phyloP scores from a whole-genome alignment of 768 basidiomycete genomes.

The Boletus pseudo-olivaceus region DNA sequence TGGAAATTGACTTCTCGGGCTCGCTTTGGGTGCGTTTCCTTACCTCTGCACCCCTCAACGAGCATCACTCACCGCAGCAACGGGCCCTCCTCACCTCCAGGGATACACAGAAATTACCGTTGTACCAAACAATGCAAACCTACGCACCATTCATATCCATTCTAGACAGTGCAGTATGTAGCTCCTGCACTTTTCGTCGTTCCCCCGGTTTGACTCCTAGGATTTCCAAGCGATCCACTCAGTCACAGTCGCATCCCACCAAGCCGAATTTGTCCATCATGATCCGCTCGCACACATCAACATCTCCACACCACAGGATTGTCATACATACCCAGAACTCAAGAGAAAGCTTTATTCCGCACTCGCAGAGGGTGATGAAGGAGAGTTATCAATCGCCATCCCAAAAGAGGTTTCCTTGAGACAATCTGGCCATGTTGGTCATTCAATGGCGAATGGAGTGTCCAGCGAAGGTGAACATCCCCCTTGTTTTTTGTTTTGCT shows the following conservation, averaged over 20 bases:
- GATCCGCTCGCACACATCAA: constrained; percentile 70
- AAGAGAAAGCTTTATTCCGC: constrained; percentile 92
- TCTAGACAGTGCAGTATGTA: constrained; percentile 82
- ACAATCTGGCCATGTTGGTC: constrained; percentile 48
- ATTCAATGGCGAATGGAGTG: constrained; percentile 36
- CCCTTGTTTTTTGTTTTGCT: not conserved
- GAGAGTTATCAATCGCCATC: constrained; percentile 88
- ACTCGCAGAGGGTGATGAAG: constrained; percentile 87
- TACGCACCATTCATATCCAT: constrained; percentile 84
- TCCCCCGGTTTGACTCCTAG: constrained; percentile 21
- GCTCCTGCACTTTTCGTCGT: constrained; percentile 7
- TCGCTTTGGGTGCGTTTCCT: constrained; percentile 65
- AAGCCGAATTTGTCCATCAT: constrained; percentile 73
- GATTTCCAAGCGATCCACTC: constrained; percentile 57
- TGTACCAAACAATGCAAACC: constrained; percentile 71
- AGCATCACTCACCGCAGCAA: constrained; percentile 21
- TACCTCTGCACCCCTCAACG: constrained; percentile 16
- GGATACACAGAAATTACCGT: constrained; percentile 94
- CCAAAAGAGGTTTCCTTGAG: constrained; percentile 67
- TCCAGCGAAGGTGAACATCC: constrained; percentile 53
- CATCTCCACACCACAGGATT: constrained; percentile 68
- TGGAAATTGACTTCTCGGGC: constrained; percentile 92
- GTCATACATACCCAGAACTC: constrained; percentile 86
- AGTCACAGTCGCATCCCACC: constrained; percentile 67
- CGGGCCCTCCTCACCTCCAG: constrained; percentile 36